These are phyloP conservation scores for Knufia petricola DNA, from an alignment of 2,329 filamentous ascomycete species.

Conservation along the genomic window DNA sequence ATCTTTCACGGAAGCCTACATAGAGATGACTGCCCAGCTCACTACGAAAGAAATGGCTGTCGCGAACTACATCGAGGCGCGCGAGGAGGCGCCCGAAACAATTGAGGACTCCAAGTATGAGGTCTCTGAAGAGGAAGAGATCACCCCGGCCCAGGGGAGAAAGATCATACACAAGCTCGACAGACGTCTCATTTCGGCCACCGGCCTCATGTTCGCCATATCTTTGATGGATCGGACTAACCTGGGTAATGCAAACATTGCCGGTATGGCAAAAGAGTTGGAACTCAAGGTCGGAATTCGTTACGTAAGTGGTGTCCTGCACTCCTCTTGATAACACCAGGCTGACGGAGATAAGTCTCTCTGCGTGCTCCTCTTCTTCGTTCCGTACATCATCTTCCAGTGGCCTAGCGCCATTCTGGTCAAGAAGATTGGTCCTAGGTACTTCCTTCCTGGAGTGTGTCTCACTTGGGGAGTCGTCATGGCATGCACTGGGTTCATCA, in stretches of 20 bases:
- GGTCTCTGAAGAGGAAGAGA: too few relatives aligned
- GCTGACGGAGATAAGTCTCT: too few relatives aligned
- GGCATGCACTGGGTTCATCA: slow-evolving; percentile 24
- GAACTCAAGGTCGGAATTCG: slow-evolving; percentile 25
- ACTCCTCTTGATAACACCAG: too few relatives aligned
- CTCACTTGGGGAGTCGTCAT: slow-evolving; percentile 37
- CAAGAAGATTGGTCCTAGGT: slow-evolving; percentile 48
- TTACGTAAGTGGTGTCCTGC: too few relatives aligned
- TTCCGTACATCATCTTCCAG: slow-evolving; percentile 62
- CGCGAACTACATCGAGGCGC: too few relatives aligned
- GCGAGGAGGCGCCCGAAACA: too few relatives aligned
- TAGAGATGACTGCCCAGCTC: too few relatives aligned
- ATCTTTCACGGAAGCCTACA: too few relatives aligned
- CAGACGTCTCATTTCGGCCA: slow-evolving; percentile 50
- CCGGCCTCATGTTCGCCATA: slow-evolving; percentile 61
- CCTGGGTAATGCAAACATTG: slow-evolving; percentile 61
- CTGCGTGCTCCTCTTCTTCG: slow-evolving; percentile 62
- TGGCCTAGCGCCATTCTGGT: slow-evolving; percentile 59
- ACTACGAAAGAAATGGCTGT: too few relatives aligned
- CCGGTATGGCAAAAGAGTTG: slow-evolving; percentile 36
- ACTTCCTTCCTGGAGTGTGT: slow-evolving; percentile 26
- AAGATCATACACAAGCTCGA: too few relatives aligned
- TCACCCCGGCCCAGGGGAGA: too few relatives aligned
- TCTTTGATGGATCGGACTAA: slow-evolving; percentile 74
- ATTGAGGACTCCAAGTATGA: too few relatives aligned